Conservation (phyloP, 208 protist genomes). For the Porcisia hertigi region DNA sequence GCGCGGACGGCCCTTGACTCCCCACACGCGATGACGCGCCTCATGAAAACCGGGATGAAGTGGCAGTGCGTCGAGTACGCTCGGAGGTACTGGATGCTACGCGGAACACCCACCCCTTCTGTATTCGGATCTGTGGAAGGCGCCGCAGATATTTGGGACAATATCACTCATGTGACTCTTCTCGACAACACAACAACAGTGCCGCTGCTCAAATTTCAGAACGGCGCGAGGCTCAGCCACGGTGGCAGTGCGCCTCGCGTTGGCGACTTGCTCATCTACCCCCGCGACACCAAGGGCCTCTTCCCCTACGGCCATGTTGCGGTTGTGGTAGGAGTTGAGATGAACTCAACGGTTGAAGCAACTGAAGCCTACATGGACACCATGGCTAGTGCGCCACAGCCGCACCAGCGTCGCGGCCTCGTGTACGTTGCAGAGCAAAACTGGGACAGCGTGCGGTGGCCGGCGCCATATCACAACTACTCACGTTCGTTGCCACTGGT, state of each 20-base stretch:
- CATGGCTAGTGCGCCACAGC: background rate
- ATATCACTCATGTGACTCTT: conserved; percentile 30
- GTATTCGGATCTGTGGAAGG: conserved; percentile 58
- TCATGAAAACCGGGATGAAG: conserved; percentile 55
- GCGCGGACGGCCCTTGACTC: conserved; percentile 1
- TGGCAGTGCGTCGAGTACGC: conserved; percentile 92
- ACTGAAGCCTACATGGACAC: background rate
- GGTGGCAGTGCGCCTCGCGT: conserved; percentile 39
- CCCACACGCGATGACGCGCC: conserved; percentile 4
- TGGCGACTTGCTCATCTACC: conserved; percentile 80
- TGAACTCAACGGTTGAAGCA: background rate
- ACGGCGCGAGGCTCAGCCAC: conserved; percentile 19
- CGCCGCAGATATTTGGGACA: conserved; percentile 78
- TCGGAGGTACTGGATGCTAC: conserved; percentile 86
- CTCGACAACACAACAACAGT: conserved; percentile 30
- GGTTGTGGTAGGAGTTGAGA: conserved; percentile 60
- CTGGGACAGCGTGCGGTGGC: conserved; percentile 74
- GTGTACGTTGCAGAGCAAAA: conserved; percentile 86
- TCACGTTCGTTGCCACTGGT: conserved; percentile 27
- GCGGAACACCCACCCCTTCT: conserved; percentile 45
- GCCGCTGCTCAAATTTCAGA: conserved; percentile 56
- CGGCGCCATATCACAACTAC: conserved; percentile 73
- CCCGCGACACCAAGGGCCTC: conserved; percentile 20
- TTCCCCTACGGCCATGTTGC: conserved; percentile 83
- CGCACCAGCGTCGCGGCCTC: background rate